Evolutionary conservation across 2,329 filamentous ascomycete species (phyloP).

Genomic region (Fonsecaea multimorphosa): DNA sequence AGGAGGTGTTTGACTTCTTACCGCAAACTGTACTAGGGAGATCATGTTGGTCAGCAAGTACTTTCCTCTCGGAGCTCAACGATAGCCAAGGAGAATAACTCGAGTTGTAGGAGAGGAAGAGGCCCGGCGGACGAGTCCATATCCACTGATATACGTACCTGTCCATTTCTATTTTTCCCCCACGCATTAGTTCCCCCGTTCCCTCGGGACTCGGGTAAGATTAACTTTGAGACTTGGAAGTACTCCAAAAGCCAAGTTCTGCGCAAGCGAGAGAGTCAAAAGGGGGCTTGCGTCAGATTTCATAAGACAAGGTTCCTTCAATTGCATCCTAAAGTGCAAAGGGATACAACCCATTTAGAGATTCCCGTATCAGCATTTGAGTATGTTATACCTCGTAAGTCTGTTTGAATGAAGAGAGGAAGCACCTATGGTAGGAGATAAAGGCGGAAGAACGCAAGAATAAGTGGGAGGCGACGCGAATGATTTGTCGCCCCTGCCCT

Average conservation of each 20-base stretch:
- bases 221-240: neutral
- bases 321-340: neutral
- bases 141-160: neutral
- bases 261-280: neutral
- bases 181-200: neutral
- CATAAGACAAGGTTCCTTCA: neutral
- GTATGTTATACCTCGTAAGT: too few relatives aligned
- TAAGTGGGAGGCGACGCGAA: neutral
- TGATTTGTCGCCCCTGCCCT: neutral
- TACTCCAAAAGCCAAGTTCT: conserved; percentile 1
- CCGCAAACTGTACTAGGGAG: neutral
- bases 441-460: neutral
- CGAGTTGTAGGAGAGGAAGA: neutral
- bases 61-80: neutral
- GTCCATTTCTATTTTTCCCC: neutral
- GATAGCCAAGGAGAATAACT: neutral
- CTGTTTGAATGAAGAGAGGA: too few relatives aligned
- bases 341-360: neutral
- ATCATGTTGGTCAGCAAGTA: neutral
- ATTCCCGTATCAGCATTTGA: neutral
- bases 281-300: neutral
- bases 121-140: neutral
- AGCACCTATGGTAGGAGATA: too few relatives aligned
- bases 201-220: conserved; percentile 3
- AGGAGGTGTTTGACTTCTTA: neutral